Evolutionary conservation across 345 rosid species (phyloP).

Genomic region (Xanthoceras sorbifolium): DNA sequence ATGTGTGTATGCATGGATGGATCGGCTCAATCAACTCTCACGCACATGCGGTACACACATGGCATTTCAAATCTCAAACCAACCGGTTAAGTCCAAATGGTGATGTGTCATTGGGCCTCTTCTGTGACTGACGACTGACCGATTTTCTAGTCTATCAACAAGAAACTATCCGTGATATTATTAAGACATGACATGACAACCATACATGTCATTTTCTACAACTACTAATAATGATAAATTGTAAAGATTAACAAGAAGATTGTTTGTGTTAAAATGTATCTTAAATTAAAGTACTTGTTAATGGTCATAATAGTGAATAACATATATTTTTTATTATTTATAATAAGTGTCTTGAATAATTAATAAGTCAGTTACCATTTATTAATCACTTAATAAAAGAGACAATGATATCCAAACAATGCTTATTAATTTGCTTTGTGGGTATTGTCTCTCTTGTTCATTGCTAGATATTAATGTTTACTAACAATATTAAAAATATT

Average conservation of each 20-base stretch:
- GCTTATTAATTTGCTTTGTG: neutral
- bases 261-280: too few species aligned
- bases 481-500: too few species aligned
- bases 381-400: neutral
- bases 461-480: neutral
- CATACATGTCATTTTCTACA: slow-evolving; percentile 1
- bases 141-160: neutral
- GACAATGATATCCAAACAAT: neutral
- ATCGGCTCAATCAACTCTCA: neutral
- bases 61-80: neutral
- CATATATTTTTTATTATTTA: neutral
- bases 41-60: slow-evolving; percentile 22
- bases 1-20: neutral
- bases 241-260: too few species aligned
- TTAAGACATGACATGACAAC: slow-evolving; percentile 20
- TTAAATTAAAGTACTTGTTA: too few species aligned
- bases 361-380: too few species aligned
- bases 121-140: neutral
- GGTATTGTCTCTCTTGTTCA: neutral
- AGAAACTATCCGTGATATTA: neutral
- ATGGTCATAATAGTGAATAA: too few species aligned
- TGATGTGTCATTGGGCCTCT: slow-evolving; percentile 9
- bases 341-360: too few species aligned
- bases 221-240: too few species aligned
- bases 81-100: neutral